Evolutionary conservation across 345 rosid species (phyloP).

Genomic region (Citrus glauca): DNA sequence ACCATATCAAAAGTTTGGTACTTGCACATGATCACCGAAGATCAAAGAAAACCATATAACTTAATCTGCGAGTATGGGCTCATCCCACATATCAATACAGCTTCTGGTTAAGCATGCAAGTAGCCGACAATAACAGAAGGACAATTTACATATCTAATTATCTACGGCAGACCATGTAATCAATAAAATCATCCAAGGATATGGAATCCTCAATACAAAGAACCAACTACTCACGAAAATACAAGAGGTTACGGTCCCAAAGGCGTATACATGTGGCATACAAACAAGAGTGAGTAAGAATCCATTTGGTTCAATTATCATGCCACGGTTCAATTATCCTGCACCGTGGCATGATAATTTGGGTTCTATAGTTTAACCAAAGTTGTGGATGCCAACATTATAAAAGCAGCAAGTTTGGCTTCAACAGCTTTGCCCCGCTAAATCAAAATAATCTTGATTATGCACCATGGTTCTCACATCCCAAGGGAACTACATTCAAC

Average conservation of each 20-base stretch:
- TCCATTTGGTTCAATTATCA: background rate
- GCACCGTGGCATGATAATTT: background rate
- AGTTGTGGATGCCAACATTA: background rate
- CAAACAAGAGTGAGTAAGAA: background rate
- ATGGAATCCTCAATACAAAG: background rate
- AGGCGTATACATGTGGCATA: background rate
- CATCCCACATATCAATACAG: too few species aligned
- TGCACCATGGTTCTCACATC: background rate
- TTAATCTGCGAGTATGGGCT: background rate
- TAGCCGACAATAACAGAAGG: background rate
- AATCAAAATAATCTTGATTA: background rate
- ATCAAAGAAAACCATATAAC: background rate
- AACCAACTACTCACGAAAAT: background rate
- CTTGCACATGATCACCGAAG: background rate
- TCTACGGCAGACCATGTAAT: background rate
- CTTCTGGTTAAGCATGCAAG: background rate
- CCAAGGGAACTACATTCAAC: background rate
- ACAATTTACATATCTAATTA: background rate
- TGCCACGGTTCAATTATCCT: background rate
- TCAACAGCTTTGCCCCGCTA: background rate
- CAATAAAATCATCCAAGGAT: background rate
- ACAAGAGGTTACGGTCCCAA: background rate
- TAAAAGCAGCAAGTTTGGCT: background rate
- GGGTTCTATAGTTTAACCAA: background rate
- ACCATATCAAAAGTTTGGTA: background rate